A percentile compares a stretch with the other conserved stretches of the same genome.
Evolutionary conservation across 2,329 filamentous ascomycete species (phyloP).

Genomic region (Chaetomium sp.): DNA sequence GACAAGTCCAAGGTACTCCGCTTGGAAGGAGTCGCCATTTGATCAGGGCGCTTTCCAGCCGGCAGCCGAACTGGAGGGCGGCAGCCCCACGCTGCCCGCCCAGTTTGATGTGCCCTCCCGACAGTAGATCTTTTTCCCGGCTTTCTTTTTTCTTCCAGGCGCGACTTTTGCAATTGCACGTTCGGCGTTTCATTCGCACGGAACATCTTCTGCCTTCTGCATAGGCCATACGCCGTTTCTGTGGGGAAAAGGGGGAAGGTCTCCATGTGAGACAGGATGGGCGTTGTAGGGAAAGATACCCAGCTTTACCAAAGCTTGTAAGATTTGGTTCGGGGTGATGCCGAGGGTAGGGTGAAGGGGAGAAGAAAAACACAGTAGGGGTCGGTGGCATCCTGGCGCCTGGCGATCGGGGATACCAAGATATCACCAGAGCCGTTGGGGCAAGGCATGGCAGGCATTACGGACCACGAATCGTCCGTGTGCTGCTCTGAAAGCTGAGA

Average conservation of each 20-base stretch:
- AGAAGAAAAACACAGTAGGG: neutral
- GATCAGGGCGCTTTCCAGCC: conserved; percentile 17
- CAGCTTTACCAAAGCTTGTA: conserved; percentile 24
- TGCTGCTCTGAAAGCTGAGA: neutral
- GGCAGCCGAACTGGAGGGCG: neutral
- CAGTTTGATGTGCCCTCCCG: conserved; percentile 5
- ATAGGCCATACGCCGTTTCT: neutral
- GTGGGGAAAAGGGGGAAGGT: neutral
- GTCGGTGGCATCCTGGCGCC: neutral
- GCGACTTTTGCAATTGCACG: conserved; percentile 18
- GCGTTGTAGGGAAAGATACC: conserved; percentile 24
- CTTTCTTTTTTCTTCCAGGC: conserved; percentile 6
- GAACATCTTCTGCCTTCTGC: conserved; percentile 2
- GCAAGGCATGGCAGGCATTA: neutral
- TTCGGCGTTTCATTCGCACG: conserved; percentile 14
- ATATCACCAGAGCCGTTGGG: neutral
- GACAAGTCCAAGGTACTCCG: conserved; percentile 66
- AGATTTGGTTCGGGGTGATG: conserved; percentile 11
- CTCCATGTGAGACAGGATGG: conserved; percentile 8
- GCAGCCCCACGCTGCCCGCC: neutral
- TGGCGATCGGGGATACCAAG: neutral
- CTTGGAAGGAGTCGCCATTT: conserved; percentile 51
- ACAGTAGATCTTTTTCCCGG: conserved; percentile 21
- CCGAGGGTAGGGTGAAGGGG: neutral
- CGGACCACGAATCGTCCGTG: neutral